phyloP scores from a whole-genome alignment of 192 early-diverging fungal genomes.

The Backusella sp. region DNA sequence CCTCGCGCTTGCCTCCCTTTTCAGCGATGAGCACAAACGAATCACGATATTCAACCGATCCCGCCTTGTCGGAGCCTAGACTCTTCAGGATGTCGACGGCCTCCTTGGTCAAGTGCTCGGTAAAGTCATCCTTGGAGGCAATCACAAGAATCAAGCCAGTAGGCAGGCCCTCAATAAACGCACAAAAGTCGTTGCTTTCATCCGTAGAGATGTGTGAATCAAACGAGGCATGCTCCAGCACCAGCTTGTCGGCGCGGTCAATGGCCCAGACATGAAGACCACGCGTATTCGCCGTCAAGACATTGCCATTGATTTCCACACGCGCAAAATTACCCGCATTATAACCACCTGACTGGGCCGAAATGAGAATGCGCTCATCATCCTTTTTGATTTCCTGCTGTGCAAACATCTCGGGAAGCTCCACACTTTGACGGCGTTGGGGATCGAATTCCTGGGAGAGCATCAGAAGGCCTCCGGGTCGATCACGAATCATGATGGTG shows the following conservation, averaged over 20 bases:
- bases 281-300: conserved; percentile 55
- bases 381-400: not conserved
- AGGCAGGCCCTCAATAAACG: conserved; percentile 63
- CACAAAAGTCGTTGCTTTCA: conserved; percentile 65
- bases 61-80: conserved; percentile 59
- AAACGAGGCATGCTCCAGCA: conserved; percentile 70
- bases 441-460: conserved; percentile 24
- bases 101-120: conserved; percentile 61
- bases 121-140: conserved; percentile 67
- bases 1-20: conserved; percentile 51
- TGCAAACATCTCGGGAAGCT: not conserved
- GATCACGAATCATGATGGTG: conserved; percentile 41
- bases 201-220: conserved; percentile 68
- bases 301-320: conserved; percentile 57
- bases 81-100: conserved; percentile 58
- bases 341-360: conserved; percentile 71
- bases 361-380: conserved; percentile 31
- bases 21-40: conserved; percentile 83
- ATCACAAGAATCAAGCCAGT: conserved; percentile 66
- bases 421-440: not conserved
- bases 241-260: conserved; percentile 64
- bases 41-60: conserved; percentile 67
- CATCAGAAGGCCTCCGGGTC: conserved; percentile 39
- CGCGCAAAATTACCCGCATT: conserved; percentile 72
- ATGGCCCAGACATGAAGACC: conserved; percentile 78